Percentiles rank a stretch among this genome's conserved stretches.
Evolutionary conservation across 768 basidiomycete species (phyloP).

Genomic region (Porpolomopsis calyptriformis): DNA sequence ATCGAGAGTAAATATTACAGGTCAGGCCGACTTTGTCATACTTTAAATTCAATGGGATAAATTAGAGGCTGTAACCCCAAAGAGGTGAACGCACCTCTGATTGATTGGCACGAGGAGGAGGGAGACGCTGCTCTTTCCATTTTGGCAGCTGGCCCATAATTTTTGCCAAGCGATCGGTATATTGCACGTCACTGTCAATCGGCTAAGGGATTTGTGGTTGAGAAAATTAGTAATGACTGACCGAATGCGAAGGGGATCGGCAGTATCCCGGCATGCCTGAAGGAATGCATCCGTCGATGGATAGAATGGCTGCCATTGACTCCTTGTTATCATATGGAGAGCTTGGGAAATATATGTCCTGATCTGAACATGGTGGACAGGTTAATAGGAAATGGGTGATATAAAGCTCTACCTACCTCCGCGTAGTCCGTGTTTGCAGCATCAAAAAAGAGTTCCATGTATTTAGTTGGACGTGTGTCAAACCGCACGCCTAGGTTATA

Average conservation of each 20-base stretch:
- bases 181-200: constrained; percentile 25
- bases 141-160: constrained; percentile 49
- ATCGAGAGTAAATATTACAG: constrained; percentile 33
- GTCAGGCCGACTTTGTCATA: constrained; percentile 86
- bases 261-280: constrained; percentile 36
- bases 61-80: neutral
- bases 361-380: constrained; percentile 33
- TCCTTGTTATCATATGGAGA: constrained; percentile 44
- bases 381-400: neutral
- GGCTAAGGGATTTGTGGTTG: neutral
- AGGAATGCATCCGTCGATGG: constrained; percentile 44
- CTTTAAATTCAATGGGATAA: constrained; percentile 21
- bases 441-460: constrained; percentile 59
- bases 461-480: constrained; percentile 53
- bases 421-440: constrained; percentile 78
- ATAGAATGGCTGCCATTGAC: constrained; percentile 63
- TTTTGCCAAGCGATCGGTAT: constrained; percentile 44
- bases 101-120: constrained; percentile 78
- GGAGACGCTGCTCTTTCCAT: constrained; percentile 68
- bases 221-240: constrained; percentile 15
- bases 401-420: constrained; percentile 41
- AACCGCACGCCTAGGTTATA: constrained; percentile 59
- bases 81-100: constrained; percentile 42
- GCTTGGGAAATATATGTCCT: constrained; percentile 59
- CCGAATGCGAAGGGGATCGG: constrained; percentile 58